Evolutionary conservation across 2,329 filamentous ascomycete genomes (phyloP).

Genomic region (Verticillium isaacii): DNA sequence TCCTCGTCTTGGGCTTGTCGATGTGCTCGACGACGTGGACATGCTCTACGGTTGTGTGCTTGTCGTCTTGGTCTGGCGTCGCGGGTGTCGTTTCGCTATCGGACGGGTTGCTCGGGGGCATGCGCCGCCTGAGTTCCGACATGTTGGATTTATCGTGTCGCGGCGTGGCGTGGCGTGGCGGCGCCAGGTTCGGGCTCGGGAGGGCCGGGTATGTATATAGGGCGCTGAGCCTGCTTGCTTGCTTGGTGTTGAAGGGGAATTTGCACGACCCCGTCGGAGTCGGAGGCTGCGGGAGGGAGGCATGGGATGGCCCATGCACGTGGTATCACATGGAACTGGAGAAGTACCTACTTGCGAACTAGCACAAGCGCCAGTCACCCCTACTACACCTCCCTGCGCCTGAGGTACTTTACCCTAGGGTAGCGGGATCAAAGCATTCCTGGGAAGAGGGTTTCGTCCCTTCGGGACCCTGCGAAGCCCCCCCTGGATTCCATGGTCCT

Average conservation of each 20-base stretch:
- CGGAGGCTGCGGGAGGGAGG: background rate
- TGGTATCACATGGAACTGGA: background rate
- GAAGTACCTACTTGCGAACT: background rate
- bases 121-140: conserved; percentile 8
- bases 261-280: background rate
- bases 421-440: too few species aligned
- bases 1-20: conserved; percentile 48
- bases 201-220: background rate
- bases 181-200: background rate
- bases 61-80: conserved; percentile 22
- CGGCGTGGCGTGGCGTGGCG: background rate
- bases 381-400: too few species aligned
- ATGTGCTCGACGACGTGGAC: conserved; percentile 35
- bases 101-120: conserved; percentile 15
- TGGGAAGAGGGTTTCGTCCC: too few species aligned
- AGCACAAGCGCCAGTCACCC: background rate
- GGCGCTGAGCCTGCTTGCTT: background rate
- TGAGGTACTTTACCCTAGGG: too few species aligned
- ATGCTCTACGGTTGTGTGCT: conserved; percentile 25
- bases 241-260: background rate
- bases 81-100: conserved; percentile 10
- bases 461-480: too few species aligned
- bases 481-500: too few species aligned
- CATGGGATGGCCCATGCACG: background rate
- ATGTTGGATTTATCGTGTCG: background rate